phyloP scores from a whole-genome alignment of 176 grass and related monocot genomes.

The Echinochloa phyllopogon region DNA sequence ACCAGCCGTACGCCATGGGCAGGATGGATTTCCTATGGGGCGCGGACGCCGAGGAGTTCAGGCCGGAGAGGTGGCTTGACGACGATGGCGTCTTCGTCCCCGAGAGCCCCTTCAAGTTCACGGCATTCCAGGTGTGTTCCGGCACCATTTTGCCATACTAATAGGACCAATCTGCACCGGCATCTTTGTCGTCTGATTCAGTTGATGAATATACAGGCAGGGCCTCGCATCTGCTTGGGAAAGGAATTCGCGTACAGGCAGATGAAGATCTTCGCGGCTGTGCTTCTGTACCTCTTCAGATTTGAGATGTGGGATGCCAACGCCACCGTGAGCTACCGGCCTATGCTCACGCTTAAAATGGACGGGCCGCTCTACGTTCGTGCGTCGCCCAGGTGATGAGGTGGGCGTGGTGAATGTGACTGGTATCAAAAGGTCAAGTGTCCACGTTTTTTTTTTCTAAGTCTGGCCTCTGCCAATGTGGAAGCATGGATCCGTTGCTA shows the following conservation, averaged over 20 bases:
- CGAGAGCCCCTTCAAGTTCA: constrained; percentile 78
- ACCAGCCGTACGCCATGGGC: constrained; percentile 84
- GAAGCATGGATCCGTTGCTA: too few species aligned
- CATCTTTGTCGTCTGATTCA: not conserved
- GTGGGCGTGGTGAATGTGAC: too few species aligned
- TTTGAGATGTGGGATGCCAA: constrained; percentile 64
- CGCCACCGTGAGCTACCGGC: constrained; percentile 41
- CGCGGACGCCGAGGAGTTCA: constrained; percentile 69
- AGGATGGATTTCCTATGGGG: constrained; percentile 91
- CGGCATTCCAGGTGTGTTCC: constrained; percentile 71
- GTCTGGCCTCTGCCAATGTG: too few species aligned
- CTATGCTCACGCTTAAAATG: constrained; percentile 62
- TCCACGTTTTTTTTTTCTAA: too few species aligned
- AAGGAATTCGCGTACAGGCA: constrained; percentile 85
- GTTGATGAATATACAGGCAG: constrained; percentile 41
- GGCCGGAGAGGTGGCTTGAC: constrained; percentile 85
- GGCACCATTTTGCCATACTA: constrained; percentile 36
- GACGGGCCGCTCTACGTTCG: constrained; percentile 53
- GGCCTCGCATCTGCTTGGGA: constrained; percentile 78
- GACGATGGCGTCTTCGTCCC: constrained; percentile 56
- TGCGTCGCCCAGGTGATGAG: constrained; percentile 35
- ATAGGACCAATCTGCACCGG: not conserved
- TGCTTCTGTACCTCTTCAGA: constrained; percentile 60
- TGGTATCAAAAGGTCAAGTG: too few species aligned
- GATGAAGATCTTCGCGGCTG: constrained; percentile 71